Evolutionary conservation across 129 eudicot species (phyloP).

Genomic region (Arctium minus): DNA sequence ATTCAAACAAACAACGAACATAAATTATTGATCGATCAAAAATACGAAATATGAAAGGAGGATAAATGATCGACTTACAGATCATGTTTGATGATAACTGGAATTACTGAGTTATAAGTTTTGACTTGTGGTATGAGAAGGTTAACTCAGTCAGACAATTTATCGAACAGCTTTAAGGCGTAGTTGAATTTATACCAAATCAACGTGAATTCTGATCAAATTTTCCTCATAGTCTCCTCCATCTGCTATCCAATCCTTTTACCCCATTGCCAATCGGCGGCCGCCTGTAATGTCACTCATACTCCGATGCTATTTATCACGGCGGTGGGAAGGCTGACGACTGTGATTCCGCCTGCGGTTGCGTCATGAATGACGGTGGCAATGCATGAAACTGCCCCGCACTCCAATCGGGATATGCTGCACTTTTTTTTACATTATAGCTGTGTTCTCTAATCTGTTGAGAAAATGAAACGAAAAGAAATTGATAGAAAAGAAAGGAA

Average conservation of each 20-base stretch:
- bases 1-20: not conserved
- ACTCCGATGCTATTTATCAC: not conserved
- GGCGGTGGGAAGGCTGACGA: not conserved
- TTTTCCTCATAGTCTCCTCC: not conserved
- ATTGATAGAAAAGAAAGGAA: too few relatives aligned
- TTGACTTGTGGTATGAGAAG: not conserved
- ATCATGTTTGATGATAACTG: not conserved
- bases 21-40: not conserved
- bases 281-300: too few relatives aligned
- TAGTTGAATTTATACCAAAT: not conserved
- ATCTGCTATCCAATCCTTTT: too few relatives aligned
- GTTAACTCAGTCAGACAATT: not conserved
- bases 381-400: not conserved
- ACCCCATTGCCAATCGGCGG: too few relatives aligned
- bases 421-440: too few relatives aligned
- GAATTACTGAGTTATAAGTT: not conserved
- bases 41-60: not conserved
- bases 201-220: not conserved
- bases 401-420: not conserved
- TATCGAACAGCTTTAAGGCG: not conserved
- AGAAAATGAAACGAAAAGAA: too few relatives aligned
- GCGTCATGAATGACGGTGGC: not conserved
- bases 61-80: not conserved
- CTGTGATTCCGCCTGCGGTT: not conserved
- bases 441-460: too few relatives aligned